Evolutionary conservation across 176 grass and related monocot species (phyloP), one percentile per base, ranked within the genome.

Genomic region (Microstegium vimineum): DNA sequence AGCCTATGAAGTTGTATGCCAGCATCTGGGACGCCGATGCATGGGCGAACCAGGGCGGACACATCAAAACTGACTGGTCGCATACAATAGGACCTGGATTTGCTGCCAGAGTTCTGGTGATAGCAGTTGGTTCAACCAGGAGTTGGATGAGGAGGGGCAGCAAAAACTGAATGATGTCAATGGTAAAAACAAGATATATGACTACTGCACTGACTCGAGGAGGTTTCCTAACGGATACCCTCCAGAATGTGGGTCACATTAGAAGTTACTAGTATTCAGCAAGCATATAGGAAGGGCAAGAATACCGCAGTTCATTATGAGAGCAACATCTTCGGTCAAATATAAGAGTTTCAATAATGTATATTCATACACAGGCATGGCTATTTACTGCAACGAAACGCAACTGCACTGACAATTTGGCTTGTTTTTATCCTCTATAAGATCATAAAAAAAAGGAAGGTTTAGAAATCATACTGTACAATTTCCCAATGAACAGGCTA

Each of bases 1-100:
- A 92, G 41, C 90, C 90, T 15, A 94, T 94, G 90, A 89, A 75
- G 38, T 0, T 94, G 13, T 91, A 89, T 52, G 27, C 78, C 37
- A 84, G 83, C 76, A 88, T 94, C 30, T 94, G 85, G 88, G 14
- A 90, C 3, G 85, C 69, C 0, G 85, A 94, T 0, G 74, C 82
- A 25, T 89, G 76, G n/a, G 86, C 92, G 5, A 94, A 86, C 0
- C 73, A 71, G 59, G 92, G 92, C 0, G 89, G 86, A 34, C 49
- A 18, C 8, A 70, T 88, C 14, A 94, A 91, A 77, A 89, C 86
- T 0, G 80, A 94, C 56, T 94, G 92, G 92, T 86, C 78, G 10
- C 73, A 7, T 7, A 26, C 18, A 82, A 86, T 0, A 81, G 0
- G 4, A 66, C 87, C 57, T 52, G 87, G 82, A 75, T 86, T 41